phyloP scores from a whole-genome alignment of 2,329 filamentous ascomycete species.

The Talaromyces piceae region DNA sequence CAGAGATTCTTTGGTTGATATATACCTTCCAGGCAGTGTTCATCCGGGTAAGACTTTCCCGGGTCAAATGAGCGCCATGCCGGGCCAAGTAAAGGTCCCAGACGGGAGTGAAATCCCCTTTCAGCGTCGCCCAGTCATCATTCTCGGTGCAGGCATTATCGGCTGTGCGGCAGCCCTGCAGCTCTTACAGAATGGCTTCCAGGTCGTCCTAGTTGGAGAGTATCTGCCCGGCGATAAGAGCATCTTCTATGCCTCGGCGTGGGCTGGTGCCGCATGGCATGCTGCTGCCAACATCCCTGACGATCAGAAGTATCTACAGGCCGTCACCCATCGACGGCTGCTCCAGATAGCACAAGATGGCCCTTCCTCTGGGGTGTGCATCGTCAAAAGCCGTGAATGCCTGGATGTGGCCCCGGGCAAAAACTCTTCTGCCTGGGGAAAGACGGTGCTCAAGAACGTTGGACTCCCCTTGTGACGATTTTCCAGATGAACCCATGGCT shows the following conservation, averaged over 20 bases:
- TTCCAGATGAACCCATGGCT: background rate
- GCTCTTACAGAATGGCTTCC: conserved; percentile 28
- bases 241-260: conserved; percentile 32
- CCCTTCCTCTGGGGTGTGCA: conserved; percentile 26
- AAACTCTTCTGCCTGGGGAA: conserved; percentile 30
- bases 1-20: too few species aligned
- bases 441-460: conserved; percentile 26
- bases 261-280: conserved; percentile 35
- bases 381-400: conserved; percentile 29
- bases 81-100: background rate
- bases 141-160: conserved; percentile 34
- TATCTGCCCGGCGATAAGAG: conserved; percentile 30
- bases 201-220: conserved; percentile 29
- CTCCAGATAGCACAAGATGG: conserved; percentile 29
- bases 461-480: background rate
- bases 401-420: conserved; percentile 25
- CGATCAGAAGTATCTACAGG: conserved; percentile 30
- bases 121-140: conserved; percentile 27
- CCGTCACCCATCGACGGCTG: conserved; percentile 27
- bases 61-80: background rate
- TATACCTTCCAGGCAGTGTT: too few species aligned
- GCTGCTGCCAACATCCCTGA: conserved; percentile 28
- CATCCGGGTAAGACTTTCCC: too few species aligned
- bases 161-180: conserved; percentile 32
- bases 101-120: conserved; percentile 23